Percentiles rank a stretch among this genome's conserved stretches.
Conservation (phyloP, 345 rosid genomes). For the Hibiscus trionum region DNA sequence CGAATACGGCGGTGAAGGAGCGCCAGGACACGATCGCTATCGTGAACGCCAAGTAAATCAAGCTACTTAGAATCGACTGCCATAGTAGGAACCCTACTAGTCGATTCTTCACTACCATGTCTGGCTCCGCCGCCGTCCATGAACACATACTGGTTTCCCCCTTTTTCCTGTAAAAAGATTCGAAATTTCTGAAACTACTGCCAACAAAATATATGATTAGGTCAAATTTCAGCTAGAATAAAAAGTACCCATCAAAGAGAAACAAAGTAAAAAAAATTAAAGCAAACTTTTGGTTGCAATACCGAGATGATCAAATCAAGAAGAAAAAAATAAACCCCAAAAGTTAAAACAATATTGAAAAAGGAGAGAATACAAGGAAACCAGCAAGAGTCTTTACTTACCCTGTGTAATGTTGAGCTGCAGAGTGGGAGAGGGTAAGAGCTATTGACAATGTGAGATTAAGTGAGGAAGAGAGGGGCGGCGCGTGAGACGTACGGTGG, state of each 20-base stretch:
- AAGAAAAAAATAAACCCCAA: not conserved
- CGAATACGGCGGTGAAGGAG: not conserved
- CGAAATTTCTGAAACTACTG: not conserved
- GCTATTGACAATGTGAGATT: not conserved
- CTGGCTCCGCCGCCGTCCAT: conserved; percentile 16
- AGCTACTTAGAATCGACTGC: conserved; percentile 55
- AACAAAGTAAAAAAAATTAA: not conserved
- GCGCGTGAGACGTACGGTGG: not conserved
- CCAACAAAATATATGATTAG: not conserved
- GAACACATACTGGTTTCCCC: not conserved
- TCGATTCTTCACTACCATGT: conserved; percentile 39
- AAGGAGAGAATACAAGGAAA: not conserved
- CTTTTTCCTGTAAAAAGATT: not conserved
- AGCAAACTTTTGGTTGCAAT: not conserved
- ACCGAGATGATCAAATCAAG: not conserved
- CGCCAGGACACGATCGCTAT: conserved; percentile 22
- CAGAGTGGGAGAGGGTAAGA: not conserved
- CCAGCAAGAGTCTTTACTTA: not conserved
- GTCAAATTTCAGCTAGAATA: not conserved
- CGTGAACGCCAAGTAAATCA: conserved; percentile 48
- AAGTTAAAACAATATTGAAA: not conserved
- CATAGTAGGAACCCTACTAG: conserved; percentile 58
- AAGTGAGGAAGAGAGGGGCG: not conserved
- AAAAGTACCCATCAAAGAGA: not conserved
- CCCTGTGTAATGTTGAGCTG: not conserved